phyloP scores from a whole-genome alignment of 495 filamentous ascomycete genomes.

The Aspergillus affinis region DNA sequence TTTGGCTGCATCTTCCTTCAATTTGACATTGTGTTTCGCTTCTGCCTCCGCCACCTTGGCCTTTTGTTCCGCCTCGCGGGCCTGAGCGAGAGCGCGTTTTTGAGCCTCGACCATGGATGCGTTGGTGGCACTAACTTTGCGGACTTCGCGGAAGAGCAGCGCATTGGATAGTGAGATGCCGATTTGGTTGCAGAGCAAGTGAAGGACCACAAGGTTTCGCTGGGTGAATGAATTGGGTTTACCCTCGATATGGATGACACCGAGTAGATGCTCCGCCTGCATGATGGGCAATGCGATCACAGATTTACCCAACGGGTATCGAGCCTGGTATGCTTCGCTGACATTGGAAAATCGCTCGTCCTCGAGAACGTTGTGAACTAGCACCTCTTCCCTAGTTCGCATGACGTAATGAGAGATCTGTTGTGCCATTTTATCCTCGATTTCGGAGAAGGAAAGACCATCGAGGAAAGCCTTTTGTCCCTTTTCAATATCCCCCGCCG shows the following conservation, averaged over 20 bases:
- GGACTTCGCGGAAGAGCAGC: constrained; percentile 75
- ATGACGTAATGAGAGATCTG: constrained; percentile 80
- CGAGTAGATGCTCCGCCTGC: constrained; percentile 74
- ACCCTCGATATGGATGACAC: constrained; percentile 83
- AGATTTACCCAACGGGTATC: constrained; percentile 69
- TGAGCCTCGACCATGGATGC: constrained; percentile 86
- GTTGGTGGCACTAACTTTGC: constrained; percentile 78
- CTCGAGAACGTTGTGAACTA: constrained; percentile 75
- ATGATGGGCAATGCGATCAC: constrained; percentile 85
- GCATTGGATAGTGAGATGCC: constrained; percentile 87
- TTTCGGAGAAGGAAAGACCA: constrained; percentile 62
- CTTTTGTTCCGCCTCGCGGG: constrained; percentile 77
- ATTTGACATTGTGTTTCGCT: constrained; percentile 81
- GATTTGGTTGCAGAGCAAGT: constrained; percentile 85
- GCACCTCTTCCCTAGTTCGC: constrained; percentile 79
- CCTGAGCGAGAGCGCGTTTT: constrained; percentile 75
- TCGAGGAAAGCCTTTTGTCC: constrained; percentile 56
- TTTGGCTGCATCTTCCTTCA: constrained; percentile 88
- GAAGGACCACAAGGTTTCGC: constrained; percentile 79
- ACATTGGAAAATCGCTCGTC: constrained; percentile 89
- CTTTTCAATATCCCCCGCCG: constrained; percentile 67
- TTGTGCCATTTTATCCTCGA: constrained; percentile 67
- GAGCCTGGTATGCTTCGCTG: constrained; percentile 63
- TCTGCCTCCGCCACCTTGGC: constrained; percentile 79
- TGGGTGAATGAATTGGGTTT: constrained; percentile 84